These are phyloP conservation scores for Collybiopsis luxurians DNA, from an alignment of 768 basidiomycete species.

Conservation along the genomic window DNA sequence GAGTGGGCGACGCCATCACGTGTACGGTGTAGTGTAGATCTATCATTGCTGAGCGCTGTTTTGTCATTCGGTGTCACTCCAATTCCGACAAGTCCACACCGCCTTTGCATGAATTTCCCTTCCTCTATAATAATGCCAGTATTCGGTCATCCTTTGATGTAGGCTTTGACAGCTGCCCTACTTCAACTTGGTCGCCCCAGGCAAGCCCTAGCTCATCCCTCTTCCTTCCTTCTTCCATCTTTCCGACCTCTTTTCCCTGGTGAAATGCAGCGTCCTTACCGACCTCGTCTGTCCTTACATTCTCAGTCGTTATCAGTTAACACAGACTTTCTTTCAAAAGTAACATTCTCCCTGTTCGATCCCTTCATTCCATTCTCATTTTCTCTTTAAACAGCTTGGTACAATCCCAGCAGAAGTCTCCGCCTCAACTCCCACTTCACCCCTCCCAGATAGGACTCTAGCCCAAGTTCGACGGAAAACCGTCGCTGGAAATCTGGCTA, in stretches of 20 bases:
- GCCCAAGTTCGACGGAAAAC: conserved; percentile 15
- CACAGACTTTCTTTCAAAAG: not conserved
- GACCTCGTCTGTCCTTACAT: conserved; percentile 6
- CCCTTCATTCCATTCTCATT: no score
- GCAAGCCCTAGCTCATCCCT: not conserved
- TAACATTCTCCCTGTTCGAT: not conserved
- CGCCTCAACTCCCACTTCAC: conserved; percentile 23
- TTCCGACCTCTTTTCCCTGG: not conserved
- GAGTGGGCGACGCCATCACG: not conserved
- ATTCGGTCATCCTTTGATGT: not conserved
- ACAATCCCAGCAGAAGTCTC: conserved; percentile 16
- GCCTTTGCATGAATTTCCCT: not conserved
- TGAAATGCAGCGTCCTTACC: not conserved
- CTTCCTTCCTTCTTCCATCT: not conserved
- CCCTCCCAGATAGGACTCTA: conserved; percentile 1
- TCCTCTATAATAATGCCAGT: not conserved
- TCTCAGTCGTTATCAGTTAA: not conserved
- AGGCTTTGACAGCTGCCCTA: conserved; percentile 1
- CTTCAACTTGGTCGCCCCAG: not conserved
- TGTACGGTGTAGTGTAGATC: no score
- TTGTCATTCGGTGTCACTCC: not conserved
- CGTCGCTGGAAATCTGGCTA: conserved; percentile 17
- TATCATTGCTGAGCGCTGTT: conserved; percentile 3
- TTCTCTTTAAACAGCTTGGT: not conserved
- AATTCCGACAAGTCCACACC: no score